Evolutionary conservation across 192 early-diverging fungal genomes (phyloP), one percentile per base, ranked within the genome.

Genomic region (Coemansia sp.): DNA sequence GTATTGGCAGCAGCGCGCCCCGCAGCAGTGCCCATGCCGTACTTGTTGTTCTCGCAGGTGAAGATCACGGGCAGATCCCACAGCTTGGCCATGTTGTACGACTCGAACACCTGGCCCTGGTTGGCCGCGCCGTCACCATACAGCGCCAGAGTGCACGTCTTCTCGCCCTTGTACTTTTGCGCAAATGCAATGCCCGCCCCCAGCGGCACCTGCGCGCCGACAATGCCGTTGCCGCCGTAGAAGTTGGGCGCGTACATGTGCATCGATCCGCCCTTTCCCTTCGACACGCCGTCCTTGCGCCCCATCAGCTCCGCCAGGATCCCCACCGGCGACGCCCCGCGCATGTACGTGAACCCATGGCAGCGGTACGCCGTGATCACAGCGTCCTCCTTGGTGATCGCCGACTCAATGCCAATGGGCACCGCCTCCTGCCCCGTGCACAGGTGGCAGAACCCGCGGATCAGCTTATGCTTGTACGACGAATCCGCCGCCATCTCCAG

Each of bases 201-300:
- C 71, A 94, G 76, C 53, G 92, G 92, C 64, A 94, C 91, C 85
- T 99, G 97, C 48, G 97, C 97, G 63, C 97, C 95, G 68, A 99
- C 95, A 75, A 99, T 99, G 68, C 97, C 97, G 89, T 99, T 99
- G 66, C 97, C 97, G 68, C 97, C 97, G 85, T 92, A 99, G 78
- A 99, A 99, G 75, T 92, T 91, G 68, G 85, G 87, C 53, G 91
- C 89, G 84, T 96, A 99, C 94, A 99, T 95, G 88, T 99, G 97
- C 97, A 99, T 99, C 63, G 97, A 99, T n/a, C 97, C 97, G 70
- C 95, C 97, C 88, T 97, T 99, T 46, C 97, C 97, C 77, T 88
- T 84, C 34, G 95, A 95, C 77, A 91, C 89, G 76, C 97, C 97
- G 57, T 83, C 89, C 60, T 74, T 69, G 67, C 91, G 90, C 66